Percentiles rank a stretch among this genome's conserved stretches.
Evolutionary conservation across 2,329 filamentous ascomycete species (phyloP).

Genomic region (Alternaria consortialis): DNA sequence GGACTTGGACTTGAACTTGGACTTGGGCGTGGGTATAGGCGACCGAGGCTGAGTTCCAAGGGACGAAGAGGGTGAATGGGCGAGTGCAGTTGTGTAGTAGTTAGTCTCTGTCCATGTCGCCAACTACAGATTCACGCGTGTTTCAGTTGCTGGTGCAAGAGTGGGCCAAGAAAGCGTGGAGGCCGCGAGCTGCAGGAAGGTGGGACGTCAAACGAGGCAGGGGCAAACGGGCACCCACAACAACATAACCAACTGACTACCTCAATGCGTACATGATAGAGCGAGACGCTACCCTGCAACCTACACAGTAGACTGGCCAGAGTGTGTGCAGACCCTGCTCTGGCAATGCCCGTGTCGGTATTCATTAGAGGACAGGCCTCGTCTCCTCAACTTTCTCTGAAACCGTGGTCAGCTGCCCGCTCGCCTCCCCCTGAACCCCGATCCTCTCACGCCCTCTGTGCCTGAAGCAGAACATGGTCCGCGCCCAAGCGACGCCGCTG

Average conservation of each 20-base stretch:
- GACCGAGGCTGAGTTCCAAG: neutral
- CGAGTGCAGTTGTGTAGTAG: neutral
- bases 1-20: too few species aligned
- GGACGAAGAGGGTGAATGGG: neutral
- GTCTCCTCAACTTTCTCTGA: constrained; percentile 13
- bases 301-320: neutral
- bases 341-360: too few species aligned
- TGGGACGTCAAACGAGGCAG: constrained; percentile 7
- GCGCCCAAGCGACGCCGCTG: constrained; percentile 15
- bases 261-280: neutral
- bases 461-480: constrained; percentile 11
- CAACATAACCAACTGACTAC: neutral
- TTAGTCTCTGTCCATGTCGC: neutral
- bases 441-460: constrained; percentile 1
- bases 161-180: neutral
- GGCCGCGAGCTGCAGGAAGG: neutral
- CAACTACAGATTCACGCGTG: neutral
- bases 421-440: constrained; percentile 21
- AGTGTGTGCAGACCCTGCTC: neutral
- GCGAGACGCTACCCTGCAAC: neutral
- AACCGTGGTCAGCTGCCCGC: constrained; percentile 24
- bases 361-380: neutral
- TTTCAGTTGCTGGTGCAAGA: neutral
- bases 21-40: too few species aligned
- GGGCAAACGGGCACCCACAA: constrained; percentile 4